Evolutionary conservation across 139 green algal genomes (phyloP), one percentile per base, ranked within the genome.

Genomic region (Desmodesmus armatus): DNA sequence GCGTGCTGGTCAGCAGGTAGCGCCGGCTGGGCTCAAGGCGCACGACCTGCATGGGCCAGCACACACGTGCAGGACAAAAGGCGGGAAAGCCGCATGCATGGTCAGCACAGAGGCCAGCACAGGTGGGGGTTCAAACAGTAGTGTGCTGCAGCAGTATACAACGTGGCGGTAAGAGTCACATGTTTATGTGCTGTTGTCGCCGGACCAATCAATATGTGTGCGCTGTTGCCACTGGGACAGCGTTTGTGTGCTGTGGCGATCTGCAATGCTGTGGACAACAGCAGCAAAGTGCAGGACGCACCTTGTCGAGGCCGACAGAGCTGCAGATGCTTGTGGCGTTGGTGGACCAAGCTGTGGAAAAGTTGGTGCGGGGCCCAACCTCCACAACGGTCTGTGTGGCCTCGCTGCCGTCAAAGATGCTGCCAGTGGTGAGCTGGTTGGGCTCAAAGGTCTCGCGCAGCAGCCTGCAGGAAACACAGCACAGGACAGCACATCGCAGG

Each of bases 311-410:
- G 47, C 96, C 96, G 80, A 93, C 97, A n/a, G 89, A 93, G 31
- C 87, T 66, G 84, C 96, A 99, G 86, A 99, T 99, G 84, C 94
- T 98, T n/a, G 98, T 93, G 13, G 96, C 97, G 88, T 99, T 99
- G 81, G 97, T 93, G 66, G 93, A 98, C 92, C 95, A 99, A 35
- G 97, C 97, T 15, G 97, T 98, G 35, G 89, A 93, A 91, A 99
- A 99, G 90, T 87, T 96, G 90, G 97, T 93, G 84, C 97, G 93
- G 3, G 97, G 97, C 3, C 97, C 97, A 29, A 99, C 96, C 90
- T 99, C 89, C 21, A 94, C 76, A 27, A 95, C 88, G 40, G 53
- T 13, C 63, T 79, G 60, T 29, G 33, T 88, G 76, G 43, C 39
- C 0, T 40, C 71, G 43, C 44, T 71, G 74, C 85, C 41, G 31